A percentile compares a stretch with the other conserved stretches of the same genome.
Evolutionary conservation across 1,284 basidiomycete genomes (phyloP).

Genomic region (Leccinum subrobustum): DNA sequence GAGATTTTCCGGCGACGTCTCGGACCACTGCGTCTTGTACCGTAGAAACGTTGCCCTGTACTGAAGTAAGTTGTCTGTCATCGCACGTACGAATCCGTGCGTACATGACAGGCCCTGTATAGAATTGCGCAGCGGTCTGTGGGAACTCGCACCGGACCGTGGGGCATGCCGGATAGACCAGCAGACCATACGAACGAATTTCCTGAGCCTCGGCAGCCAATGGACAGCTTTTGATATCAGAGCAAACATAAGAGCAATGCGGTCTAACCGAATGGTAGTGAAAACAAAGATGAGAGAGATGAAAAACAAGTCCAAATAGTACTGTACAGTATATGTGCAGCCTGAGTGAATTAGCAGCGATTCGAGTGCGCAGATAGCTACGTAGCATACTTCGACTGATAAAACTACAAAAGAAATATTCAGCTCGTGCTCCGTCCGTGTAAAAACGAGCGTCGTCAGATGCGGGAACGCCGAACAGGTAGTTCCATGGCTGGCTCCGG

Average conservation of each 20-base stretch:
- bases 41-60: neutral
- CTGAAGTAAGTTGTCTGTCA: neutral
- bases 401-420: neutral
- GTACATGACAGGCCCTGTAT: neutral
- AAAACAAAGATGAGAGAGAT: neutral
- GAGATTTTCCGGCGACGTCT: neutral
- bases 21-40: neutral
- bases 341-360: neutral
- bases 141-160: neutral
- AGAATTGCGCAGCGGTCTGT: neutral
- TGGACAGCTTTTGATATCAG: neutral
- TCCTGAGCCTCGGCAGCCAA: neutral
- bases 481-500: conserved; percentile 35
- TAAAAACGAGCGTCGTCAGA: neutral
- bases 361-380: neutral
- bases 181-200: neutral
- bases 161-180: neutral
- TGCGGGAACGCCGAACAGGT: conserved; percentile 15
- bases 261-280: neutral
- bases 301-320: neutral
- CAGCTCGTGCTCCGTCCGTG: neutral
- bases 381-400: neutral
- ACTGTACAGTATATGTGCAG: neutral
- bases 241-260: neutral
- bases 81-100: neutral